Evolutionary conservation across 306 rosid species (phyloP), one percentile per base, ranked within the genome.

Genomic region (Inga leiocalycina): DNA sequence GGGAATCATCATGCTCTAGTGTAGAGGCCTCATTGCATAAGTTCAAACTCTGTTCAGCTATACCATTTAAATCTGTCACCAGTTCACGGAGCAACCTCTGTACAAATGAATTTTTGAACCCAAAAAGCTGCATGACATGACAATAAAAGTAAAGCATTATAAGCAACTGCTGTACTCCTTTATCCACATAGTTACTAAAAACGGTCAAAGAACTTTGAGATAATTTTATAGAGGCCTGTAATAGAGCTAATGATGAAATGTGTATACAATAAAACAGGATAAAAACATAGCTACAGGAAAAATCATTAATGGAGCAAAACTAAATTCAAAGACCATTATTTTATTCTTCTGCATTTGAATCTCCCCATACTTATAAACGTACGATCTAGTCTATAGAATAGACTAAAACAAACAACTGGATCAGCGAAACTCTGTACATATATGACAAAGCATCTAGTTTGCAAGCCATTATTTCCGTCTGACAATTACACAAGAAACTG

Each of bases 11-110:
- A 48, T 45, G 48, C 59, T 80, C 87, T 67, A 76, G 52, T 84
- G 76, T 82, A 77, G 89, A 83, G 81, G 82, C 78, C 76, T 68
- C 82, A 45, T 77, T 81, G 84, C 84, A 75, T 64, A 57, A 39
- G 75, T 81, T 86, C 66, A 83, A 74, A 79, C 85, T 87, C 78
- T 4, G 85, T 43, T 91, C 94, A 59, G 87, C 85, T 30, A 82
- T 82, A 83, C 91, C 92, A 83, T 87, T 88, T 85, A 89, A 79
- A 85, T 89, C 86, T 75, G 95, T 84, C 82, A 88, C 94, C 74
- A 93, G 74, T 84, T 91, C 95, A 61, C 97, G 86, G 49, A 94
- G 97, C 82, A 94, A 81, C 82, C 94, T 90, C 83, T 88, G 97
- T 62, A 94, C 84, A 72, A 90, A 87, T 24, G 85, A 92, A 78